Conservation (phyloP, 805 yeast species). For the Nakazawaea wickerhamii region DNA sequence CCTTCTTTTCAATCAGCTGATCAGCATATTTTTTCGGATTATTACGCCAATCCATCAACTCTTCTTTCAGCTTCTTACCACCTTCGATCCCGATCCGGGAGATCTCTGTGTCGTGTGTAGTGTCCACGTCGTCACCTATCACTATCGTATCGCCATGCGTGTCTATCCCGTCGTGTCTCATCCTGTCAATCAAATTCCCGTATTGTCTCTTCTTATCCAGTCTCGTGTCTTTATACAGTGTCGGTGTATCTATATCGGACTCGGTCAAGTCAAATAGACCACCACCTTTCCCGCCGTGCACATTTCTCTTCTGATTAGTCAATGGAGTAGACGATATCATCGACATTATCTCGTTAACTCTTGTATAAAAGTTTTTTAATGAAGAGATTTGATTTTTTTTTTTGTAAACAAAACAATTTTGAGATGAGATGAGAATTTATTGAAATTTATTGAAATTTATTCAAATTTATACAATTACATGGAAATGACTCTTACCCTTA, state of each 20-base stretch:
- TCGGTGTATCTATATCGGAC: conserved; percentile 1
- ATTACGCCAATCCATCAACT: conserved; percentile 5
- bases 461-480: conserved; percentile 34
- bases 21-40: conserved; percentile 9
- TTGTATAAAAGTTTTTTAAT: not conserved
- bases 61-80: not conserved
- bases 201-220: conserved; percentile 1
- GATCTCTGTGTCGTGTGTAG: too few species aligned
- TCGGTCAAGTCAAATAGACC: not conserved
- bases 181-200: not conserved
- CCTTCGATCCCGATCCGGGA: too few species aligned
- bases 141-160: too few species aligned
- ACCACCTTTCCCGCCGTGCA: not conserved
- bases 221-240: conserved; percentile 3
- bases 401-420: not conserved
- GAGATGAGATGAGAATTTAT: not conserved
- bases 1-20: conserved; percentile 5
- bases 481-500: conserved; percentile 62
- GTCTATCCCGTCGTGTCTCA: too few species aligned
- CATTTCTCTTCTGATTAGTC: not conserved
- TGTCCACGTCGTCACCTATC: too few species aligned
- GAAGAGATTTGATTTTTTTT: not conserved
- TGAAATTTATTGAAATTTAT: too few species aligned
- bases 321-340: conserved; percentile 11
- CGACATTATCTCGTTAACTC: conserved; percentile 3